Conservation (phyloP, 169 alveolate species). For the Cryptosporidium parvum region DNA sequence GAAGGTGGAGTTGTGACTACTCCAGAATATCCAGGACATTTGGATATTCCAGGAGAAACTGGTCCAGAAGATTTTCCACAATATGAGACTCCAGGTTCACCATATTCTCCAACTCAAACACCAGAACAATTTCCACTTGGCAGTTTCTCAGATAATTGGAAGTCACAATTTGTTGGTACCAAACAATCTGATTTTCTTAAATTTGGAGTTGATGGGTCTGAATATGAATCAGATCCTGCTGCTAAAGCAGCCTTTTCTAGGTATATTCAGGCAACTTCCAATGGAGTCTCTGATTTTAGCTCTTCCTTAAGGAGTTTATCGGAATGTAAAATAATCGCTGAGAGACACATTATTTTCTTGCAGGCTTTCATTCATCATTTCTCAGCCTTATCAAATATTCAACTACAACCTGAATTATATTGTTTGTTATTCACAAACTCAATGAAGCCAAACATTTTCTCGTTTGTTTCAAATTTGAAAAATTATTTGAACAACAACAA, state of each 20-base stretch:
- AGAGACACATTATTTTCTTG: neutral
- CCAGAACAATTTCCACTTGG: neutral
- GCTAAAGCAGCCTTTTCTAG: neutral
- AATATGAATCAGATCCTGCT: neutral
- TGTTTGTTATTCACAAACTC: slow-evolving; percentile 41
- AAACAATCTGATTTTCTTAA: neutral
- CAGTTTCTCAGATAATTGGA: too few relatives aligned
- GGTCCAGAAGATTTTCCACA: neutral
- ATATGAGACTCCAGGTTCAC: neutral
- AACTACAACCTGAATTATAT: neutral
- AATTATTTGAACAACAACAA: neutral
- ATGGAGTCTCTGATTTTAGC: neutral
- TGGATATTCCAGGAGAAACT: too few relatives aligned
- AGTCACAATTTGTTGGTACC: neutral
- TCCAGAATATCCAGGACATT: too few relatives aligned
- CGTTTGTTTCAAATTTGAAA: neutral
- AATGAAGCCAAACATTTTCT: neutral
- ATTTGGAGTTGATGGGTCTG: slow-evolving; percentile 8
- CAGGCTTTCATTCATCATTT: slow-evolving; percentile 4
- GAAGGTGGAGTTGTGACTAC: neutral
- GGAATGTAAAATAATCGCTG: neutral
- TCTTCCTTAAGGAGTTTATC: neutral
- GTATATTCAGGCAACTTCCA: neutral
- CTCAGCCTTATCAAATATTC: neutral
- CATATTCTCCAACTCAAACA: neutral